Conservation (phyloP, 2,329 filamentous ascomycete genomes). For the Neopestalotiopsis sp. region DNA sequence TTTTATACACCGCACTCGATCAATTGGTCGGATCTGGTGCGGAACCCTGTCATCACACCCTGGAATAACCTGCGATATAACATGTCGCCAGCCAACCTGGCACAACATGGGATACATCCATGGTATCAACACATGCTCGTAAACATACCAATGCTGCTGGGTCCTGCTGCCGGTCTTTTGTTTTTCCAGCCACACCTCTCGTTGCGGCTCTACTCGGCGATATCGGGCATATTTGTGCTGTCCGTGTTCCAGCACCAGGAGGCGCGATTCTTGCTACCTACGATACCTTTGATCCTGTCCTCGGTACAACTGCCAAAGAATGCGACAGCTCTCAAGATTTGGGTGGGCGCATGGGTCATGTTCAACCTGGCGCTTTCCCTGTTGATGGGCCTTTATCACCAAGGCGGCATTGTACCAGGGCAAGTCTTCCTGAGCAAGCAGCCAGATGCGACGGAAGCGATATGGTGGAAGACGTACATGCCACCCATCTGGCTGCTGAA, state of each 20-base stretch:
- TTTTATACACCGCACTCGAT: constrained; percentile 75
- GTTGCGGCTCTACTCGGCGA: constrained; percentile 71
- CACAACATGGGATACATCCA: constrained; percentile 77
- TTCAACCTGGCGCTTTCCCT: constrained; percentile 73
- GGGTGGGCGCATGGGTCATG: constrained; percentile 67
- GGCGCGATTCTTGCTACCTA: constrained; percentile 77
- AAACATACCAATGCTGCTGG: constrained; percentile 75
- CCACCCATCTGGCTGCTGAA: constrained; percentile 82
- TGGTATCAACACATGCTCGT: constrained; percentile 77
- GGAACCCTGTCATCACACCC: constrained; percentile 73
- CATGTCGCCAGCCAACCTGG: constrained; percentile 70
- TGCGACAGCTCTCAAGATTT: constrained; percentile 52
- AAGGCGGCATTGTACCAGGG: constrained; percentile 77
- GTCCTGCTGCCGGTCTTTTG: constrained; percentile 69
- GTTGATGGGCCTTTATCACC: constrained; percentile 82
- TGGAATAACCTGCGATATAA: constrained; percentile 82
- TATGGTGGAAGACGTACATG: constrained; percentile 89
- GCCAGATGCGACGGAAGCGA: constrained; percentile 69
- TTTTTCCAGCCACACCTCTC: constrained; percentile 62
- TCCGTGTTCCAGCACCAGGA: constrained; percentile 82
- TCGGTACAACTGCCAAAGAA: constrained; percentile 70
- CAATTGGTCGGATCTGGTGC: constrained; percentile 67
- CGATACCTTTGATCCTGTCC: constrained; percentile 77
- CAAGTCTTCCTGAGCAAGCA: constrained; percentile 77
- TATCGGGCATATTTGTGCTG: constrained; percentile 72